Conservation (phyloP, 768 basidiomycete genomes). For the Hygrocybe coccinea region DNA sequence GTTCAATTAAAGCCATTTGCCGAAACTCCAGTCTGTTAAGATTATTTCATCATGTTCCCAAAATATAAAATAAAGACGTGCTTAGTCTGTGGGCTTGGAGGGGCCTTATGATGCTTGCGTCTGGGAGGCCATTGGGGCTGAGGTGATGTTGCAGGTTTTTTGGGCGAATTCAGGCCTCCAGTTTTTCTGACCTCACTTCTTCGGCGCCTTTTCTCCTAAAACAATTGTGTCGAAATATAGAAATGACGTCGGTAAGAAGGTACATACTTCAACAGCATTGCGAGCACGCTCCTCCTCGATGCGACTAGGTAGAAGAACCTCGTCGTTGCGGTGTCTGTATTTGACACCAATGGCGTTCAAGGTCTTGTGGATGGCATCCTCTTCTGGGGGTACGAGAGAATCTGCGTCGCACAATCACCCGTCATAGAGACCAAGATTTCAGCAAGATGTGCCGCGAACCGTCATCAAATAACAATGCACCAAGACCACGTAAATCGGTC, state of each 20-base stretch:
- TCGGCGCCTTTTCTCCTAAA: slow-evolving; percentile 30
- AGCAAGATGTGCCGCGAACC: slow-evolving; percentile 32
- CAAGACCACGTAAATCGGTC: slow-evolving; percentile 56
- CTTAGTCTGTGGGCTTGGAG: slow-evolving; percentile 48
- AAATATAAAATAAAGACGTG: slow-evolving; percentile 1
- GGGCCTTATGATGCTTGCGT: slow-evolving; percentile 51
- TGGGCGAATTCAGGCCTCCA: slow-evolving; percentile 3
- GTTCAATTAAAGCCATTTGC: slow-evolving; percentile 55
- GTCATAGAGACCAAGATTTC: background rate
- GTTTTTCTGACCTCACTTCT: slow-evolving; percentile 15
- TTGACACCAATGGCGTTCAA: slow-evolving; percentile 58
- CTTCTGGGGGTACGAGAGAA: slow-evolving; percentile 35
- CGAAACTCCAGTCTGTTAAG: slow-evolving; percentile 46
- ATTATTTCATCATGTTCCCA: slow-evolving; percentile 1
- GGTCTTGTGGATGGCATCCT: slow-evolving; percentile 49
- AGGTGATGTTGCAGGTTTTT: slow-evolving; percentile 20
- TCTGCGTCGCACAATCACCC: slow-evolving; percentile 24
- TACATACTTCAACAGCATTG: slow-evolving; percentile 45
- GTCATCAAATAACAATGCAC: slow-evolving; percentile 66
- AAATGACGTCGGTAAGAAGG: background rate
- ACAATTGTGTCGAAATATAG: background rate
- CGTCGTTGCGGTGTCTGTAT: slow-evolving; percentile 74
- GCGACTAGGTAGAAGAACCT: slow-evolving; percentile 59
- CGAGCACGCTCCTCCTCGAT: slow-evolving; percentile 63
- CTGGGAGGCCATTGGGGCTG: slow-evolving; percentile 61